Evolutionary conservation across 202 grass and related monocot genomes (phyloP).

Genomic region (Eragrostis tef): DNA sequence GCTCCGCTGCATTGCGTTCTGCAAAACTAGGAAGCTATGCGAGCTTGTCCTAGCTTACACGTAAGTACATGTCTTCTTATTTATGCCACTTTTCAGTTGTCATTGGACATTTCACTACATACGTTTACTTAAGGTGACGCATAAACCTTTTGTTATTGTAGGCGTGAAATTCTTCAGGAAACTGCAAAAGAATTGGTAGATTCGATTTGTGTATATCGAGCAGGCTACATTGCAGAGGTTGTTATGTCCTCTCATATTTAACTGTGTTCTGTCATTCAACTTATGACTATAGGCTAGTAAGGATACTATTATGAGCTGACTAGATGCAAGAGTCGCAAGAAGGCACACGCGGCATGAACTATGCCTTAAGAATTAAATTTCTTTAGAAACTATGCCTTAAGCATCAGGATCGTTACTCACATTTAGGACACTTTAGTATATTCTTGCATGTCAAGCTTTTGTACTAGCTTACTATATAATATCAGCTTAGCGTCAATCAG

Average conservation of each 20-base stretch:
- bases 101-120: not conserved
- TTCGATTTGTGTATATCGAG: constrained; percentile 90
- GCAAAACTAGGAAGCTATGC: constrained; percentile 86
- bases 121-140: constrained; percentile 36
- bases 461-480: not conserved
- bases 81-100: constrained; percentile 14
- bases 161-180: constrained; percentile 84
- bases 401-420: not conserved
- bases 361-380: not conserved
- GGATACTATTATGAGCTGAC: not conserved
- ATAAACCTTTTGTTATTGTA: constrained; percentile 48
- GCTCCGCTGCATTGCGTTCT: constrained; percentile 95
- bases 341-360: not conserved
- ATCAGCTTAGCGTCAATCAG: not conserved
- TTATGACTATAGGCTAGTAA: not conserved
- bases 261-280: not conserved
- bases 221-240: constrained; percentile 92
- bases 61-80: constrained; percentile 57
- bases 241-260: constrained; percentile 2
- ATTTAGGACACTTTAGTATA: not conserved
- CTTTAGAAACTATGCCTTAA: not conserved
- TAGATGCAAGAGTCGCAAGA: not conserved
- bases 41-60: constrained; percentile 93
- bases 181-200: constrained; percentile 67
- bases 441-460: not conserved